A percentile compares a stretch with the other conserved stretches of the same genome.
Conservation (phyloP, 75 land plant species). For the Chamaecyparis obtusa region DNA sequence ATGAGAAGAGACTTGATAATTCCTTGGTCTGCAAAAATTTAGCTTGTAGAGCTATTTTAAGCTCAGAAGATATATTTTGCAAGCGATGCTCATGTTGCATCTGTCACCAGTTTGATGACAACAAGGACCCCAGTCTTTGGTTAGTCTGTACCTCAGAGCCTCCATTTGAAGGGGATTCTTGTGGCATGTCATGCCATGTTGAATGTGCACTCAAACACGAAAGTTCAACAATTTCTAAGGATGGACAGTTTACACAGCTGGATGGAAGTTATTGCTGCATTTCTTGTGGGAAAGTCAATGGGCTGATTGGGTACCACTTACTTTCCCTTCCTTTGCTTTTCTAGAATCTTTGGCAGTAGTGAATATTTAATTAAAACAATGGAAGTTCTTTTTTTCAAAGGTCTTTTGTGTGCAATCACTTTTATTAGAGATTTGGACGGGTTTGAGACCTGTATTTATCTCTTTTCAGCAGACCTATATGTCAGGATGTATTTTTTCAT, state of each 20-base stretch:
- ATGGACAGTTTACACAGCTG: conserved; percentile 17
- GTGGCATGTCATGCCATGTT: conserved; percentile 82
- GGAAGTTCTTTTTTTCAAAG: not conserved
- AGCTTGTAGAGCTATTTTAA: conserved; percentile 60
- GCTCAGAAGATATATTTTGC: conserved; percentile 56
- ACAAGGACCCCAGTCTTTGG: conserved; percentile 94
- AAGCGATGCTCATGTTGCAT: conserved; percentile 90
- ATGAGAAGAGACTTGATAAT: conserved; percentile 8
- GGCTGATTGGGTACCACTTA: conserved; percentile 60
- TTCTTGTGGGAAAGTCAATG: conserved; percentile 72
- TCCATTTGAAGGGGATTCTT: conserved; percentile 48
- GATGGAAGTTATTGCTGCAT: conserved; percentile 75
- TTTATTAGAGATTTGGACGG: not conserved
- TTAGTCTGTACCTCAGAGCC: conserved; percentile 61
- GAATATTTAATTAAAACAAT: not conserved
- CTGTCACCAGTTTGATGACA: conserved; percentile 77
- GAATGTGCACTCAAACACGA: conserved; percentile 72
- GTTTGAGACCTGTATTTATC: not conserved
- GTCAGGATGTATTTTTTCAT: not conserved
- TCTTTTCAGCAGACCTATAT: not conserved
- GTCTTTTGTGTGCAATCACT: not conserved
- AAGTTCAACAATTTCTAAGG: conserved; percentile 47
- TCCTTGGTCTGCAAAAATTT: conserved; percentile 48
- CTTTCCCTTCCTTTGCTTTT: not conserved
- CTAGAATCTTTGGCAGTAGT: not conserved